Evolutionary conservation across 306 rosid species (phyloP).

Genomic region (Erythrophleum fordii): DNA sequence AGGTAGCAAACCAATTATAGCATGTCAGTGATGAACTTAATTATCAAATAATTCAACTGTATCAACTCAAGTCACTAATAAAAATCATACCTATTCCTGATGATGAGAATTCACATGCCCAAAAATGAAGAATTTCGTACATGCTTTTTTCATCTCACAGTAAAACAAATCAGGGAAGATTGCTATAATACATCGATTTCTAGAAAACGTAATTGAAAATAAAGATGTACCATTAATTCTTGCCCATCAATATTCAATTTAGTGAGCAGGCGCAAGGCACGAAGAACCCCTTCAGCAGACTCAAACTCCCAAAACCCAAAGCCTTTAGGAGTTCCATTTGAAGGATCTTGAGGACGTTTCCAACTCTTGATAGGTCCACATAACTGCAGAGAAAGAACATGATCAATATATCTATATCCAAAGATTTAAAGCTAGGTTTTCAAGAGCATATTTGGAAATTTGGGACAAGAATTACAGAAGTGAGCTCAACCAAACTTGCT

Average conservation of each 20-base stretch:
- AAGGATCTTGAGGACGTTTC: constrained; percentile 91
- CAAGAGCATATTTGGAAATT: constrained; percentile 8
- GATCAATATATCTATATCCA: constrained; percentile 1
- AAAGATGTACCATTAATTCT: constrained; percentile 76
- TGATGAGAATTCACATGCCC: too few species aligned
- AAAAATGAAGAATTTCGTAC: background rate
- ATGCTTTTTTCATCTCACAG: background rate
- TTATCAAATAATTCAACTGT: constrained; percentile 25
- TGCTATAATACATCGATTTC: background rate
- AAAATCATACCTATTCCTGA: background rate
- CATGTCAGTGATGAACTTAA: constrained; percentile 1
- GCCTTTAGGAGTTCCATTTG: constrained; percentile 84
- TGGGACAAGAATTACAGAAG: constrained; percentile 8
- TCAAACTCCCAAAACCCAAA: constrained; percentile 98
- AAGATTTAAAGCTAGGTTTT: background rate
- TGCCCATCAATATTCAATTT: constrained; percentile 92
- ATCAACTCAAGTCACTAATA: background rate
- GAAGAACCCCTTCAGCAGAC: constrained; percentile 96
- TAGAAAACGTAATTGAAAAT: constrained; percentile 24
- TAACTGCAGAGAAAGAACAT: constrained; percentile 53
- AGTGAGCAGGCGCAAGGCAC: constrained; percentile 87
- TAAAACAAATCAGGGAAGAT: background rate
- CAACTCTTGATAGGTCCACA: constrained; percentile 97
- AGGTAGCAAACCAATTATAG: background rate
- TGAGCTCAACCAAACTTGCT: background rate